Evolutionary conservation across 441 rosid species (phyloP).

Genomic region (Populus hybrid): DNA sequence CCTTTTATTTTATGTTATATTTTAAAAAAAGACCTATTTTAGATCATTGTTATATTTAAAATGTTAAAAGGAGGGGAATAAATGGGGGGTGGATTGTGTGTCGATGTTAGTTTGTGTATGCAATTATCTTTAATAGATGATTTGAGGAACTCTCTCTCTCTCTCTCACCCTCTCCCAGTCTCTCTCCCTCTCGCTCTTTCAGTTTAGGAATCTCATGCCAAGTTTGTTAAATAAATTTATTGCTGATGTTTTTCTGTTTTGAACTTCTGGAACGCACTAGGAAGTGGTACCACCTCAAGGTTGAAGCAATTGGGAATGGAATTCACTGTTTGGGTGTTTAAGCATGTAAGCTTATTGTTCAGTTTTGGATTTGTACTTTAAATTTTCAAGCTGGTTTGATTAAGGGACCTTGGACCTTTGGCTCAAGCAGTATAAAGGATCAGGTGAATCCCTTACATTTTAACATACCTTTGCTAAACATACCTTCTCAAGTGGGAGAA

Average conservation of each 20-base stretch:
- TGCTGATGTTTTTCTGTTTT: background rate
- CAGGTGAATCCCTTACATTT: background rate
- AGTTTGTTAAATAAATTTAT: background rate
- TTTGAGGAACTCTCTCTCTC: background rate
- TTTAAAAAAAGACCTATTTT: background rate
- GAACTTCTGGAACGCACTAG: slow-evolving; percentile 38
- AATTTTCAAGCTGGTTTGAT: background rate
- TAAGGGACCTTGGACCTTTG: background rate
- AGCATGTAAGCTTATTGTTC: slow-evolving; percentile 65
- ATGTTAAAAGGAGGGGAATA: background rate
- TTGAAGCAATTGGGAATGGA: slow-evolving; percentile 99
- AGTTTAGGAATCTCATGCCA: background rate
- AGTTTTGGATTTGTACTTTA: slow-evolving; percentile 22
- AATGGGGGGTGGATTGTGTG: background rate
- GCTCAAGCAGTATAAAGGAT: background rate
- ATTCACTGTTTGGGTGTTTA: slow-evolving; percentile 98
- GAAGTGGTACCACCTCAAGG: slow-evolving; percentile 83
- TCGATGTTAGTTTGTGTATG: background rate
- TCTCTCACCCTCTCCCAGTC: background rate
- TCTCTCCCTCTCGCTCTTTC: background rate
- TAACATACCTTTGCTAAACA: background rate
- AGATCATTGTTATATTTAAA: background rate
- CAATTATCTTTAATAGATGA: background rate
- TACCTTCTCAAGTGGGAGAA: background rate
- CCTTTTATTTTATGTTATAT: background rate